Conservation (phyloP, 371 early-diverging fungal genomes). For the Rhizomucor pusillus region DNA sequence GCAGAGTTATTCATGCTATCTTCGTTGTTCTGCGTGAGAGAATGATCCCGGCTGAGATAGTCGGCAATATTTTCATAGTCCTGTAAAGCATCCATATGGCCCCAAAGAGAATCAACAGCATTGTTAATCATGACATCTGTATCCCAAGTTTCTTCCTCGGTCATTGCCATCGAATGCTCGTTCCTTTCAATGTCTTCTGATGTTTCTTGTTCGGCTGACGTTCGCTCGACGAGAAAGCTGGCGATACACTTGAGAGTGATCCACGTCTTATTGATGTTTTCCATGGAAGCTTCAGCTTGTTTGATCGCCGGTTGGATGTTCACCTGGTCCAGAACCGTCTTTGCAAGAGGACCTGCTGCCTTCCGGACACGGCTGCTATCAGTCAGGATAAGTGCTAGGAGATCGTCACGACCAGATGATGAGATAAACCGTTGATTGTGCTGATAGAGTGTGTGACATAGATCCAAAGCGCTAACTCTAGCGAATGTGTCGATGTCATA, state of each 20-base stretch:
- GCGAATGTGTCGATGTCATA: slow-evolving; percentile 71
- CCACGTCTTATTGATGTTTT: slow-evolving; percentile 33
- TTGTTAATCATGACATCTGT: slow-evolving; percentile 34
- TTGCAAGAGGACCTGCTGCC: slow-evolving; percentile 50
- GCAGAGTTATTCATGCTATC: slow-evolving; percentile 11
- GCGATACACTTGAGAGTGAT: slow-evolving; percentile 59
- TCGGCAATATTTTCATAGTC: slow-evolving; percentile 59
- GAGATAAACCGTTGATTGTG: slow-evolving; percentile 46
- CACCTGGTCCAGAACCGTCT: slow-evolving; percentile 43
- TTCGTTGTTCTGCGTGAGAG: slow-evolving; percentile 20
- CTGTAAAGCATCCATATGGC: slow-evolving; percentile 36
- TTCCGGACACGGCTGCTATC: slow-evolving; percentile 43
- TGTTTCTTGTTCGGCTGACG: slow-evolving; percentile 14
- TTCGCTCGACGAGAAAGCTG: slow-evolving; percentile 49
- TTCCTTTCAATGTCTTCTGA: slow-evolving; percentile 15
- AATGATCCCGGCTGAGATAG: slow-evolving; percentile 60
- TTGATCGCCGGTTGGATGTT: slow-evolving; percentile 40
- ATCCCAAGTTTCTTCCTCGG: slow-evolving; percentile 15
- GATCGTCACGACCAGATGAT: slow-evolving; percentile 25
- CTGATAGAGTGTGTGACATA: slow-evolving; percentile 35
- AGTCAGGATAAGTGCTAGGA: slow-evolving; percentile 34
- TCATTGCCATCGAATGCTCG: slow-evolving; percentile 6
- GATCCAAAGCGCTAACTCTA: slow-evolving; percentile 64
- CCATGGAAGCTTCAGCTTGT: slow-evolving; percentile 33
- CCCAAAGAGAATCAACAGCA: slow-evolving; percentile 60